Base-by-base conservation (phyloP, 345 rosid species). In the Anastatica hierochuntica region DNA sequence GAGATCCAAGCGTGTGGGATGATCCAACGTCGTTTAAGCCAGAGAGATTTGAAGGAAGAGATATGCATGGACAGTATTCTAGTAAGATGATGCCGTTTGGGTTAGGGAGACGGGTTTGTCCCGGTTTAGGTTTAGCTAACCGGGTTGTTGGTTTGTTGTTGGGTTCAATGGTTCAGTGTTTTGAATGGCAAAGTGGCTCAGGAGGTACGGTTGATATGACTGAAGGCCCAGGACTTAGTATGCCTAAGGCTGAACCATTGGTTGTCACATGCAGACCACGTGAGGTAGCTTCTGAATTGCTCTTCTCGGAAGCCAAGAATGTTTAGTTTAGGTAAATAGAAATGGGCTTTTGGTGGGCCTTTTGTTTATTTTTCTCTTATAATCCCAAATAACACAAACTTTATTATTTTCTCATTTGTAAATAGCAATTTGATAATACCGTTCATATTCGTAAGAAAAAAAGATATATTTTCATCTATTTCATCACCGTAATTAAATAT, bases 101-200 rank as follows among this genome's bases (percentile, higher is more conserved):
- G 35, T 8, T 74, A 26, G 77, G 79, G 4, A 70, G 78, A 35
- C 62, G 79, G 60, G 71, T 64, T 4, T 77, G 85, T 57, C 79
- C 82, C 3, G 82, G 80, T 1, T 37, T 55, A 27, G 54, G 43
- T n/a, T 51, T 79, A 33, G 80, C 75, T 38, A 60, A 61, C 0
- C 58, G 67, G 7, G 64, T 72, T 26, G 53, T 72, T 4, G 77
- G 72, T 2, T 65, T 62, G 56, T 24, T 75, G 2, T 43, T 79
- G 63, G 76, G 73, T 21, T 60, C 69, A n/a, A 14, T 80, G 70
- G 37, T 77, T 38, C 80, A 71, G 21, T 68, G 80, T 41, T 77
- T 79, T 47, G 76, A 72, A 5, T 74, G 78, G 85, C 52, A 74
- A 7, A 59, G 55, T 43, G 60, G 66, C 27, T 55, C 68, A 11